Percentiles rank a stretch among this genome's conserved stretches.
Evolutionary conservation across 345 rosid species (phyloP).

Genomic region (Eucalyptus grandis): DNA sequence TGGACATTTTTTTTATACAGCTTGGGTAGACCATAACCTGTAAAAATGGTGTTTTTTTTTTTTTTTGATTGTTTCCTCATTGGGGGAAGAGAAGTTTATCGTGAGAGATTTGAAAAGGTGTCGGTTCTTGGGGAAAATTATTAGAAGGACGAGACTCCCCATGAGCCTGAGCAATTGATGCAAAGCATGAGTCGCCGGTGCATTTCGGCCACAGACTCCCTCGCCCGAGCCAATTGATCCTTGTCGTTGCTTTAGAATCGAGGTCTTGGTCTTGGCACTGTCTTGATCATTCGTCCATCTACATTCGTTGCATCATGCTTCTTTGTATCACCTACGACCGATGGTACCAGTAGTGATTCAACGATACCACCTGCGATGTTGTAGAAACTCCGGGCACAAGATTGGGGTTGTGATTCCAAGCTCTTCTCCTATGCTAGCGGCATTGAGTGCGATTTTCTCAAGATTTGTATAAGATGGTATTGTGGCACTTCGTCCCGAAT

Average conservation of each 20-base stretch:
- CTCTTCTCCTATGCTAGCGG: background rate
- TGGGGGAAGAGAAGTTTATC: background rate
- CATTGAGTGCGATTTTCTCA: background rate
- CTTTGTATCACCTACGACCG: background rate
- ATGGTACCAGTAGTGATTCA: background rate
- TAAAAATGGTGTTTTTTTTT: too few species aligned
- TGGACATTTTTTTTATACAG: background rate
- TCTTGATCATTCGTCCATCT: background rate
- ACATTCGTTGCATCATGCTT: too few species aligned
- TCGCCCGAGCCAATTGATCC: background rate
- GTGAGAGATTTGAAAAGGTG: background rate
- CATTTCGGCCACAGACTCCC: background rate
- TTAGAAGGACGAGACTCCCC: background rate
- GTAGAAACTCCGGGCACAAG: too few species aligned
- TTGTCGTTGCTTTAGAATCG: background rate
- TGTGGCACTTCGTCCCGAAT: background rate
- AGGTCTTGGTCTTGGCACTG: background rate
- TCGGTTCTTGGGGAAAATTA: too few species aligned
- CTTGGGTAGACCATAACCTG: background rate
- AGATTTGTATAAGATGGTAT: too few species aligned
- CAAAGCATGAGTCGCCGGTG: background rate
- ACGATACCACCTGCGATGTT: accelerated
- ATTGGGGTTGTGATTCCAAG: background rate
- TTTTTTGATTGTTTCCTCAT: background rate
- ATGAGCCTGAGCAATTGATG: background rate